These are phyloP conservation scores for Amylostereum areolatum DNA, from an alignment of 1,284 basidiomycete species.

Conservation along the genomic window DNA sequence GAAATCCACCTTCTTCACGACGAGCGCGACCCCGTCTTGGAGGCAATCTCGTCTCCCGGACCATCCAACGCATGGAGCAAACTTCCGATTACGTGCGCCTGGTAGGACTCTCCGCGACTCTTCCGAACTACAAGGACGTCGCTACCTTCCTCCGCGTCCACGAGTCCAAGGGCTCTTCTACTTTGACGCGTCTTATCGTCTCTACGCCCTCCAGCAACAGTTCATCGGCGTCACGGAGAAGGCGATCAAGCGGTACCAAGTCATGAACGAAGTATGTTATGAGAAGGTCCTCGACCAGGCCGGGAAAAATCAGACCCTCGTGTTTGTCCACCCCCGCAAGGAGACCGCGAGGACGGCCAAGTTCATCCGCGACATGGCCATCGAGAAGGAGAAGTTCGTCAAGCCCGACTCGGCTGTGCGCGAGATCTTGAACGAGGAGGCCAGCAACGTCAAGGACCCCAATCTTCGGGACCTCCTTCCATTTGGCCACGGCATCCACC, in stretches of 20 bases:
- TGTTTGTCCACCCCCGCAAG: slow-evolving; percentile 78
- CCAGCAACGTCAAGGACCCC: slow-evolving; percentile 77
- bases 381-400: slow-evolving; percentile 97
- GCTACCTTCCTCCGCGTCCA: slow-evolving; percentile 97
- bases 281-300: slow-evolving; percentile 96
- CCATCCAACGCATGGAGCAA: slow-evolving; percentile 94
- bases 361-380: slow-evolving; percentile 91
- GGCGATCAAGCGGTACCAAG: slow-evolving; percentile 96
- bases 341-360: slow-evolving; percentile 97
- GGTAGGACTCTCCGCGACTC: slow-evolving; percentile 92
- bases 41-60: slow-evolving; percentile 88
- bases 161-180: slow-evolving; percentile 89
- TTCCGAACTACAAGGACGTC: slow-evolving; percentile 99
- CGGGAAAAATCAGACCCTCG: no score
- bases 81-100: slow-evolving; percentile 90
- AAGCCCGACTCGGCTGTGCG: slow-evolving; percentile 85
- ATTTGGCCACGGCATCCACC: slow-evolving; percentile 97
- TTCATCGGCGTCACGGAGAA: slow-evolving; percentile 99
- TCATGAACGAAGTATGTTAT: slow-evolving; percentile 99
- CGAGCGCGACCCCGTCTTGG: slow-evolving; percentile 96
- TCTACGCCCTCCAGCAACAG: slow-evolving; percentile 93
- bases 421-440: slow-evolving; percentile 84
- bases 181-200: slow-evolving; percentile 92
- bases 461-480: slow-evolving; percentile 89
- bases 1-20: slow-evolving; percentile 98